Evolutionary conservation across 1,139 yeast genomes (phyloP).

Genomic region (Suhomyces chickasaworum): DNA sequence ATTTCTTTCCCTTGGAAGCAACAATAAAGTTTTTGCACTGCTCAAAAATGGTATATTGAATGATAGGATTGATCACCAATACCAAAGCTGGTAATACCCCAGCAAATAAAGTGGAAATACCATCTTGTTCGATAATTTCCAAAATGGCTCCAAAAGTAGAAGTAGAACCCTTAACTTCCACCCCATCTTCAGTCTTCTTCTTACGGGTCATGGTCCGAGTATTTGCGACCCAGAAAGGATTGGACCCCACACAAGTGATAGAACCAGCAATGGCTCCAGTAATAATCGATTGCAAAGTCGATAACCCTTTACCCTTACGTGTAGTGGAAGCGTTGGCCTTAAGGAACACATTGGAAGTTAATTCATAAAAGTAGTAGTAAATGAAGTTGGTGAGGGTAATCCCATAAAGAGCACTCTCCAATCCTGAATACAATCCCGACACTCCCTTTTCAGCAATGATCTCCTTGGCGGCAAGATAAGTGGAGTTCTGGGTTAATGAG

Average conservation of each 20-base stretch:
- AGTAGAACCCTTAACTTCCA: slow-evolving; percentile 15
- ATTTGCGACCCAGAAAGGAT: slow-evolving; percentile 95
- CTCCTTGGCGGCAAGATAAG: slow-evolving; percentile 42
- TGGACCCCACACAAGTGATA: slow-evolving; percentile 80
- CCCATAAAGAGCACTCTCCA: slow-evolving; percentile 86
- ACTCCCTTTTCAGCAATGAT: slow-evolving; percentile 67
- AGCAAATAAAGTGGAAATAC: slow-evolving; percentile 70
- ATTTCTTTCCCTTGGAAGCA: slow-evolving; percentile 49
- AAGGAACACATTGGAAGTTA: slow-evolving; percentile 58
- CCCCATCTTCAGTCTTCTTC: slow-evolving; percentile 31
- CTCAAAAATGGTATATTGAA: slow-evolving; percentile 90
- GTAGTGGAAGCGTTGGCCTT: slow-evolving; percentile 32
- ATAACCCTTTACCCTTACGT: slow-evolving; percentile 43
- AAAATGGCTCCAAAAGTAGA: slow-evolving; percentile 56
- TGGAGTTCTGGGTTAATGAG: slow-evolving; percentile 25
- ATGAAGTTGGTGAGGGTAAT: slow-evolving; percentile 83
- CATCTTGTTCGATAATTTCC: slow-evolving; percentile 71
- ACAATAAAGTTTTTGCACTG: slow-evolving; percentile 71
- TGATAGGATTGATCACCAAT: slow-evolving; percentile 83
- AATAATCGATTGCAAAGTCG: slow-evolving; percentile 70
- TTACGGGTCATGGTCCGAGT: slow-evolving; percentile 75
- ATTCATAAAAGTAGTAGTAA: slow-evolving; percentile 88
- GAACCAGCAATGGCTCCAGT: slow-evolving; percentile 90
- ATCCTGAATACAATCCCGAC: slow-evolving; percentile 75
- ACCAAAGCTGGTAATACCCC: slow-evolving; percentile 88